Conservation (phyloP, 495 filamentous ascomycete species). For the Aspergillus homomorphus region DNA sequence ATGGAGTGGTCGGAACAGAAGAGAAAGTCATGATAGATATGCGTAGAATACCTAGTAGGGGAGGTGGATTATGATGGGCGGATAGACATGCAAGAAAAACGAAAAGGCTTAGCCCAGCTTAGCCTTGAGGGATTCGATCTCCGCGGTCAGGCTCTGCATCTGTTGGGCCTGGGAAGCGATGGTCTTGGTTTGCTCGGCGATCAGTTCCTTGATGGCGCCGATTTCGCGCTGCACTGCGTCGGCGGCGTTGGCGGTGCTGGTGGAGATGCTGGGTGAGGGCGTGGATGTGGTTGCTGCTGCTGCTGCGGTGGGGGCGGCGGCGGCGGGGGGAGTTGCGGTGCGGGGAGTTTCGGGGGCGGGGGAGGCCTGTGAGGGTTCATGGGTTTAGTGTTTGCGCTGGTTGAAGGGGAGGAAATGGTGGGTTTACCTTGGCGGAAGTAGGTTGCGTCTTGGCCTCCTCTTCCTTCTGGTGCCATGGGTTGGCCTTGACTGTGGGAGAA, state of each 20-base stretch:
- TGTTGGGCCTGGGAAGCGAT: slow-evolving; percentile 45
- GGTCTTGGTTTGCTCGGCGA: slow-evolving; percentile 44
- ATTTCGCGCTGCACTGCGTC: slow-evolving; percentile 39
- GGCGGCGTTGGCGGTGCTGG: slow-evolving; percentile 17
- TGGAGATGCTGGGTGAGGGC: slow-evolving; percentile 10
- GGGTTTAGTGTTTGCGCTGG: background rate
- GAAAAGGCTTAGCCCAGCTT: slow-evolving; percentile 31
- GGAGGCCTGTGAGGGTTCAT: background rate
- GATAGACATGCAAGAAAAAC: background rate
- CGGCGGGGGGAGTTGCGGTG: slow-evolving; percentile 14
- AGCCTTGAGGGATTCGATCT: slow-evolving; percentile 46
- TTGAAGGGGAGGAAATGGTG: background rate
- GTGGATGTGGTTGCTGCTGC: slow-evolving; percentile 10
- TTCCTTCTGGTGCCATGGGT: slow-evolving; percentile 36
- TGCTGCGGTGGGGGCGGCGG: slow-evolving; percentile 24
- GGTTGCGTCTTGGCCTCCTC: slow-evolving; percentile 25
- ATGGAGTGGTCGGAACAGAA: background rate
- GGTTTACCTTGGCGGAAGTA: slow-evolving; percentile 16
- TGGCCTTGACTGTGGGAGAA: slow-evolving; percentile 34
- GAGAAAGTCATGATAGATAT: background rate
- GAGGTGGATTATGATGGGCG: background rate
- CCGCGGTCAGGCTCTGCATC: slow-evolving; percentile 42
- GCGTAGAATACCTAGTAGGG: background rate
- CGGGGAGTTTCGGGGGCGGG: slow-evolving; percentile 6
- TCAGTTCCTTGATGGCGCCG: slow-evolving; percentile 43